Evolutionary conservation across 202 grass and related monocot genomes (phyloP).

Genomic region (Schoenoplectus tabernaemontani): DNA sequence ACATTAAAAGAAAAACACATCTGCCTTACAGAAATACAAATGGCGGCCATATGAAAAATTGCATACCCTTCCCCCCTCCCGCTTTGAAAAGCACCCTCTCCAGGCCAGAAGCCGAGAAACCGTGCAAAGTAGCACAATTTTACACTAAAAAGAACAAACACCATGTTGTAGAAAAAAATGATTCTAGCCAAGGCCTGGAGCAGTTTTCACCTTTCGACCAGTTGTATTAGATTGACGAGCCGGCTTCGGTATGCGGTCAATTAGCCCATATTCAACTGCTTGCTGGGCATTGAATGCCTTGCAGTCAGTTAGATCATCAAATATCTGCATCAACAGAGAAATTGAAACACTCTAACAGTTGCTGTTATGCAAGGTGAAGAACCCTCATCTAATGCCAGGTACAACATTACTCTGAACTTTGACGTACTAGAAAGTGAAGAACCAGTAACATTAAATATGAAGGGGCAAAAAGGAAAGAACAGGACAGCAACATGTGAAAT

Average conservation of each 20-base stretch:
- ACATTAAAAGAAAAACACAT: neutral
- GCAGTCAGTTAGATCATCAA: conserved; percentile 33
- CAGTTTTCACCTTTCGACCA: conserved; percentile 16
- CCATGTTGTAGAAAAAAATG: neutral
- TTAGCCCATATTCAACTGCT: conserved; percentile 78
- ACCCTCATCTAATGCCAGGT: neutral
- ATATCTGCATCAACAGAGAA: conserved; percentile 28
- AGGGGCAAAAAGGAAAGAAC: neutral
- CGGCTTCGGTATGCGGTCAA: conserved; percentile 58
- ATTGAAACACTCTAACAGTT: neutral
- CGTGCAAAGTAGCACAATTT: neutral
- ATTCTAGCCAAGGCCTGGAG: conserved; percentile 32
- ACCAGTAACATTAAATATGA: neutral
- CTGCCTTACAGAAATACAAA: neutral
- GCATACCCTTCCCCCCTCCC: neutral
- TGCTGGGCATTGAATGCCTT: conserved; percentile 59
- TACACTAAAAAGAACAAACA: neutral
- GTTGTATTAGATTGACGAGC: conserved; percentile 41
- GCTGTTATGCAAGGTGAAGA: neutral
- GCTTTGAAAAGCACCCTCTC: neutral
- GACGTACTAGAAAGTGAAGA: neutral
- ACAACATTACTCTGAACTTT: neutral
- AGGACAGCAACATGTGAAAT: neutral
- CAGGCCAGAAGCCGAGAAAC: neutral
- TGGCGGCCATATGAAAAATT: neutral